Percentiles rank a stretch among this genome's conserved stretches.
Conservation (phyloP, 2,329 filamentous ascomycete genomes). For the Botryotinia calthae region DNA sequence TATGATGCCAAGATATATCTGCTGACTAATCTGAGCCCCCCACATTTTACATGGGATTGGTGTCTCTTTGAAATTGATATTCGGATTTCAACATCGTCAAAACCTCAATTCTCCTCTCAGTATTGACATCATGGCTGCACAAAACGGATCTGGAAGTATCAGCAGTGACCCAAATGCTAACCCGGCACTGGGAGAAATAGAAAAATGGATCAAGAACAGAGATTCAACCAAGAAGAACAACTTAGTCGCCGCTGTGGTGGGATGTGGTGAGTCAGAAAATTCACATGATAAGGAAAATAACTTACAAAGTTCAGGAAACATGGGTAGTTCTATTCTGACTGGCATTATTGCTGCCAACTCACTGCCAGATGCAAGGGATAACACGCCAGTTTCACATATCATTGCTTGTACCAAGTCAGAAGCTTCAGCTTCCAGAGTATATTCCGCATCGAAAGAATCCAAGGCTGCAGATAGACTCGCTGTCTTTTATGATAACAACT, state of each 20-base stretch:
- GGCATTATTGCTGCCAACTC: slow-evolving; percentile 12
- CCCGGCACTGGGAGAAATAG: neutral
- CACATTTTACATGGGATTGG: too few relatives aligned
- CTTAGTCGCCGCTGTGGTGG: slow-evolving; percentile 17
- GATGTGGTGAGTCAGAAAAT: slow-evolving; percentile 20
- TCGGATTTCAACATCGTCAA: neutral
- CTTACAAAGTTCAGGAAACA: slow-evolving; percentile 13
- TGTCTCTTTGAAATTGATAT: neutral
- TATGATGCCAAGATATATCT: neutral
- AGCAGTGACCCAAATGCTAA: slow-evolving; percentile 4
- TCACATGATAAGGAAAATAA: neutral
- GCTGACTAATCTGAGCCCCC: neutral
- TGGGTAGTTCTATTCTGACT: slow-evolving; percentile 18
- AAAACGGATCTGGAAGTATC: neutral
- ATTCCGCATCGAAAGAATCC: slow-evolving; percentile 11
- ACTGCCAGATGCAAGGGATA: neutral
- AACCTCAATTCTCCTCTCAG: neutral
- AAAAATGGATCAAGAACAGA: slow-evolving; percentile 1
- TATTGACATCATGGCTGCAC: neutral
- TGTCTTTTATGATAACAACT: slow-evolving; percentile 10
- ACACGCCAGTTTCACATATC: slow-evolving; percentile 18
- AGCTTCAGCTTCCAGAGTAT: slow-evolving; percentile 13
- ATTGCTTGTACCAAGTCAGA: slow-evolving; percentile 19
- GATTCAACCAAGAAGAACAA: neutral
- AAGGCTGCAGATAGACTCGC: slow-evolving; percentile 9